phyloP scores from a whole-genome alignment of 176 grass and related monocot species.

The Juncus inflexus region DNA sequence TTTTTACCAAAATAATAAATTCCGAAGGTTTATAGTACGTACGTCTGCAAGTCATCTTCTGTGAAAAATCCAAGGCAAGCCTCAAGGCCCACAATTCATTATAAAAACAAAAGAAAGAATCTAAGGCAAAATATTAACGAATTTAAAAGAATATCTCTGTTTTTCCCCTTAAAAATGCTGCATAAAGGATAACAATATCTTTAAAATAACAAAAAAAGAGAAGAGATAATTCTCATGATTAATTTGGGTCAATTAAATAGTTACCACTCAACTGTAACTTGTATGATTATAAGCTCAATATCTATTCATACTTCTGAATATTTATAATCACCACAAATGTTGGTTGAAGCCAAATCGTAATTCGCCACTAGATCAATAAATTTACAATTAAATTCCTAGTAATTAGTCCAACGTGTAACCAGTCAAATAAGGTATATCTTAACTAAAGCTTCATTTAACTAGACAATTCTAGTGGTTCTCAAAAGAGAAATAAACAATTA shows the following conservation, averaged over 20 bases:
- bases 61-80: too few species aligned
- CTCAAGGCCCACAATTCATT: too few species aligned
- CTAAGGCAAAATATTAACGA: too few species aligned
- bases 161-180: too few species aligned
- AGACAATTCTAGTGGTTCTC: not conserved
- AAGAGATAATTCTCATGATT: not conserved
- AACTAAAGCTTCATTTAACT: too few species aligned
- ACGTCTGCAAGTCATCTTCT: too few species aligned
- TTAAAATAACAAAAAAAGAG: not conserved
- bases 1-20: too few species aligned
- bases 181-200: not conserved
- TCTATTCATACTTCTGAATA: not conserved
- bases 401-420: not conserved
- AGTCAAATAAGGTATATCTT: not conserved
- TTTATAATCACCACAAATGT: slow-evolving; percentile 6
- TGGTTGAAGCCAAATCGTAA: slow-evolving; percentile 16
- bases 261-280: slow-evolving; percentile 10
- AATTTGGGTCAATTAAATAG: not conserved
- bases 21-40: too few species aligned
- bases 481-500: not conserved
- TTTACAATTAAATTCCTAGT: not conserved
- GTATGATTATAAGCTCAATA: slow-evolving; percentile 19
- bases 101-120: too few species aligned
- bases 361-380: slow-evolving; percentile 11
- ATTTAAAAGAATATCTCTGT: too few species aligned